Base-by-base conservation (phyloP, 305 asterid species). In the Solanum hybrid region DNA sequence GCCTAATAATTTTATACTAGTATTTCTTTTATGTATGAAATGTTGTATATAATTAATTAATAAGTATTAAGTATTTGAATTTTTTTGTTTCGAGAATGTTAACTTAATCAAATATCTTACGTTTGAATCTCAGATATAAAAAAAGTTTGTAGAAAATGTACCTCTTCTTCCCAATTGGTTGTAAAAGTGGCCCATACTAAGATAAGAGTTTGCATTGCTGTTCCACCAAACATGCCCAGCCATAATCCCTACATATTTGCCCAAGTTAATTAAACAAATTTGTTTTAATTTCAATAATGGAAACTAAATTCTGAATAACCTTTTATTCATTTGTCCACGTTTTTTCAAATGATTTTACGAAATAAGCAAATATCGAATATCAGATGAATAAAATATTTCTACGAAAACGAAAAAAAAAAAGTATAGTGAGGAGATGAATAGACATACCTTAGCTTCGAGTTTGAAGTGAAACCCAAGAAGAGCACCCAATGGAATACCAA, bases 401-500 rank as follows among this genome's bases (percentile, higher is more conserved):
- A 60, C 1, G 26, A 19, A 75, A 76, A 76, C 7, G n/a, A n/a
- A n/a, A 9, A 77, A 34, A 2, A 22, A 14, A 32, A 34, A 34
- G 82, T 17, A 2, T 7, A 4, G 81, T 73, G 12, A 34, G 37
- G 37, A 73, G 10, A 75, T 7, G 3, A 75, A 17, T 14, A 17
- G 5, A 34, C 2, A 13, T 72, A 91, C 91, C 92, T 90, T 86
- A 81, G 91, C 93, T 32, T 89, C 89, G 78, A 77, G 77, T 0
- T 90, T 34, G 90, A 90, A 90, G 69, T 85, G 42, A 56, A 92
- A 90, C 36, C 90, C 91, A 75, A 92, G 93, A 26, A 92, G 56
- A 31, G 78, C 29, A 5, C 93, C 92, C 15, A 88, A 37, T 22
- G 92, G 93, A 85, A 92, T 66, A 12, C 93, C 93, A 34, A 95